phyloP scores from a whole-genome alignment of 768 basidiomycete species.

The Lentinus tigrinus region DNA sequence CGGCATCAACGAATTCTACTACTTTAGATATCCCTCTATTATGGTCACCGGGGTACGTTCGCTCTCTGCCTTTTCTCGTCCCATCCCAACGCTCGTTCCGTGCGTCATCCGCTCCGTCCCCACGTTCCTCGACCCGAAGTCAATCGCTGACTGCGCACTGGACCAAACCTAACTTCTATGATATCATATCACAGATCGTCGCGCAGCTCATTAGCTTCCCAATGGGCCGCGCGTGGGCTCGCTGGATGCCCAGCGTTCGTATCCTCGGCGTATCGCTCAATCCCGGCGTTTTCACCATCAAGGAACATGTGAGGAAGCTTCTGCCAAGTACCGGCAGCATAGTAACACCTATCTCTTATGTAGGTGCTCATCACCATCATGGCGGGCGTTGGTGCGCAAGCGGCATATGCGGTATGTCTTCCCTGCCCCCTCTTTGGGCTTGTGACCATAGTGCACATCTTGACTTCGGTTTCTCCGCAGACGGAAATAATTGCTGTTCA shows the following conservation, averaged over 20 bases:
- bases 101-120: not conserved
- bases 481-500: constrained; percentile 80
- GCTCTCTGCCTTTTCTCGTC: constrained; percentile 22
- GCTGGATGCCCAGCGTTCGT: constrained; percentile 48
- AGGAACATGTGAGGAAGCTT: constrained; percentile 58
- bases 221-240: constrained; percentile 65
- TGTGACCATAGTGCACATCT: not conserved
- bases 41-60: constrained; percentile 34
- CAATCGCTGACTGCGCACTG: constrained; percentile 9
- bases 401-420: constrained; percentile 57
- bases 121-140: not conserved
- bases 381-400: constrained; percentile 58
- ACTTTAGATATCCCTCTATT: constrained; percentile 45
- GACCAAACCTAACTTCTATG: too few species aligned
- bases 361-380: constrained; percentile 69
- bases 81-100: not conserved
- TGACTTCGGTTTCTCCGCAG: constrained; percentile 13
- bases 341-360: not conserved
- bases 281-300: constrained; percentile 75
- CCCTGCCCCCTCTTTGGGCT: not conserved
- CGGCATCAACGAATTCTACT: constrained; percentile 51
- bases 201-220: constrained; percentile 73
- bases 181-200: constrained; percentile 42
- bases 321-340: constrained; percentile 39
- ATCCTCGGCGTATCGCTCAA: constrained; percentile 65